Conservation (phyloP, 257 asterid species). For the Forsythia suspensa region DNA sequence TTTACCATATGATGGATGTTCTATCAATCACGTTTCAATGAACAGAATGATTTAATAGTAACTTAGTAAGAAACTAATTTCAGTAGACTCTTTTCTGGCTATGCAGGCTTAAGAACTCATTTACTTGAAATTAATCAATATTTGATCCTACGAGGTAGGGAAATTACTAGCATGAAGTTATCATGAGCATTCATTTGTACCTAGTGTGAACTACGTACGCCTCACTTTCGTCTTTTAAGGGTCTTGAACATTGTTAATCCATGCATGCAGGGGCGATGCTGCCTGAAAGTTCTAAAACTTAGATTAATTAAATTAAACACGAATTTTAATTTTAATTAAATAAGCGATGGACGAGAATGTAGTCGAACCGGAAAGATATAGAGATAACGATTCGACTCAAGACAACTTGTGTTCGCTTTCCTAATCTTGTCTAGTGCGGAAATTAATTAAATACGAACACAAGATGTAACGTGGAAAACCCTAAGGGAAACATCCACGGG, state of each 20-base stretch:
- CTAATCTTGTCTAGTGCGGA: too few relatives aligned
- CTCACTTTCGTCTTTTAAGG: background rate
- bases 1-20: background rate
- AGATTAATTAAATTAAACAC: too few relatives aligned
- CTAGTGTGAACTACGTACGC: background rate
- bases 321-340: too few relatives aligned
- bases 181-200: background rate
- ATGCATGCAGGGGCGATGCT: too few relatives aligned
- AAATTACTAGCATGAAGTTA: background rate
- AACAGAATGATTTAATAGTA: background rate
- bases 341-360: too few relatives aligned
- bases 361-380: too few relatives aligned
- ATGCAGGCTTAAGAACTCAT: background rate
- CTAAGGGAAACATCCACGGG: too few relatives aligned
- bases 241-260: background rate
- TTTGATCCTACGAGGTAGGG: background rate
- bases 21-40: background rate
- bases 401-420: too few relatives aligned
- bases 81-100: background rate
- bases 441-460: too few relatives aligned
- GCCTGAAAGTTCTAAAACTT: too few relatives aligned
- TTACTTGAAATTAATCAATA: background rate
- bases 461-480: too few relatives aligned
- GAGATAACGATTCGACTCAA: too few relatives aligned
- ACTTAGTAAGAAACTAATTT: background rate